phyloP scores from a whole-genome alignment of 148 eudicot species.

The Cornus controversa region DNA sequence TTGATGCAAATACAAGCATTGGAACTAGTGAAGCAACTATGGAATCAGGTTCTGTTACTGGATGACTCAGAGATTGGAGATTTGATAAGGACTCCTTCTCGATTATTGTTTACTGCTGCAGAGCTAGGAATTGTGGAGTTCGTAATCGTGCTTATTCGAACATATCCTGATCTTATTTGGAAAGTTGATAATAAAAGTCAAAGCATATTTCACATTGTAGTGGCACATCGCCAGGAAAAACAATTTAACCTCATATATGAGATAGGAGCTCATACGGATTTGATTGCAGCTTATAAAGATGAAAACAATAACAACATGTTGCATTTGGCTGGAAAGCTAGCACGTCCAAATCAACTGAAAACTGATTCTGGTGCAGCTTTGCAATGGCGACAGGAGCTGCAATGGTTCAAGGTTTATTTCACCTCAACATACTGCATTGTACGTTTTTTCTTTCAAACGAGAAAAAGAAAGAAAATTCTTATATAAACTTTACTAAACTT shows the following conservation, averaged over 20 bases:
- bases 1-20: background rate
- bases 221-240: conserved; percentile 27
- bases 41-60: conserved; percentile 3
- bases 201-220: conserved; percentile 32
- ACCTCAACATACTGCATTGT: background rate
- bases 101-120: conserved; percentile 15
- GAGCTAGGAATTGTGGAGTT: conserved; percentile 23
- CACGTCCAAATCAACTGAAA: conserved; percentile 20
- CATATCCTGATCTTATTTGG: conserved; percentile 33
- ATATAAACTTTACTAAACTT: too few relatives aligned
- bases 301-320: conserved; percentile 19
- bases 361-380: conserved; percentile 35
- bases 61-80: conserved; percentile 1
- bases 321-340: conserved; percentile 34
- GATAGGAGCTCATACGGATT: conserved; percentile 13
- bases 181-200: conserved; percentile 14
- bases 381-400: conserved; percentile 33
- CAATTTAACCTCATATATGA: conserved; percentile 25
- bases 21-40: background rate
- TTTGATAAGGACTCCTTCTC: conserved; percentile 2
- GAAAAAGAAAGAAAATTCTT: background rate
- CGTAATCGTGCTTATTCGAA: conserved; percentile 10
- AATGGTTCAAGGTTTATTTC: conserved; percentile 25
- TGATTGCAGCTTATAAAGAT: conserved; percentile 12
- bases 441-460: background rate